These are phyloP conservation scores for Blepharisma undulans DNA, from an alignment of 169 alveolate genomes.

Conservation along the genomic window DNA sequence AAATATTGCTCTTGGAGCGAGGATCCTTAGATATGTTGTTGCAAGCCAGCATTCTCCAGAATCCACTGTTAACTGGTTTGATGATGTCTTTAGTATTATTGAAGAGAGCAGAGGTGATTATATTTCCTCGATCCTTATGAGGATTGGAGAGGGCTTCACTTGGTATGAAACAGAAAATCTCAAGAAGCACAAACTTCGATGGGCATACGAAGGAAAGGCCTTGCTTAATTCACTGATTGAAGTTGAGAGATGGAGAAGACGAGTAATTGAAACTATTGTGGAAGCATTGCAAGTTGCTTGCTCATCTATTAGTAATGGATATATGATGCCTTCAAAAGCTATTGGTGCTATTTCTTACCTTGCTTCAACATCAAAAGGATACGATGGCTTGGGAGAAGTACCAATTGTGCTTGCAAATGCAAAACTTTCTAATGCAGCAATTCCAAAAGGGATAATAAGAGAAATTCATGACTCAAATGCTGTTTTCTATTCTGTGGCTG, in stretches of 20 bases:
- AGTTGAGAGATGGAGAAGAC: background rate
- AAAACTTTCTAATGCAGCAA: background rate
- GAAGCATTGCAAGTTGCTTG: background rate
- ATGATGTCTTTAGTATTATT: background rate
- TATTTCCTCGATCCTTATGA: background rate
- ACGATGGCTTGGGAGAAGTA: background rate
- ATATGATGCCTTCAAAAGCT: too few relatives aligned
- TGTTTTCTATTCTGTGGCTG: constrained; percentile 13
- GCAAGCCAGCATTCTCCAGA: constrained; percentile 20
- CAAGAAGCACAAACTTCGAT: background rate
- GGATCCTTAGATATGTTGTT: background rate
- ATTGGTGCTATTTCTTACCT: background rate
- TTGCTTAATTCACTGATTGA: background rate
- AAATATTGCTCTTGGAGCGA: background rate
- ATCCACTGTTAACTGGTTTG: background rate
- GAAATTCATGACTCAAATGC: background rate
- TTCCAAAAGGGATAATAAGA: background rate
- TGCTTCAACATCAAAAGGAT: background rate
- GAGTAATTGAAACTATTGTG: background rate
- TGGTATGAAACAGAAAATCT: background rate
- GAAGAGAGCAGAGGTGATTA: too few relatives aligned
- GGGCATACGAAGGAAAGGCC: background rate
- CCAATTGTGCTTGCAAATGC: background rate
- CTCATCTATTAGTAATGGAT: background rate
- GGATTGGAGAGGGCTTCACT: background rate